Conservation (phyloP, 2,329 filamentous ascomycete species). For the Scleromitrula shiraiana region DNA sequence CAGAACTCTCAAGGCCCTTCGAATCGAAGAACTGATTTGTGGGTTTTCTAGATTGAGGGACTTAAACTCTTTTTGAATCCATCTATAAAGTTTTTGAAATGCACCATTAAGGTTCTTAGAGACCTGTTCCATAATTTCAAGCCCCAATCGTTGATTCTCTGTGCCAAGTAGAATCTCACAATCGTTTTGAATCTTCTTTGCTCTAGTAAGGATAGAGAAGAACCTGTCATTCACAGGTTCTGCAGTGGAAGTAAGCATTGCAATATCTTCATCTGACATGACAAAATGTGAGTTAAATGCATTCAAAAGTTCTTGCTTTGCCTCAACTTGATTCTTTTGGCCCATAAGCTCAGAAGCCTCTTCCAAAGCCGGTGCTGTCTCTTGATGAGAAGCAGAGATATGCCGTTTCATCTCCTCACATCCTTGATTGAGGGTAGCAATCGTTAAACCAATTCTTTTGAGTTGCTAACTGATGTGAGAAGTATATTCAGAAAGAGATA, state of each 20-base stretch:
- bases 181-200: conserved; percentile 82
- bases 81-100: conserved; percentile 93
- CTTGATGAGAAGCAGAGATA: conserved; percentile 64
- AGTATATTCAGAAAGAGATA: neutral
- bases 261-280: conserved; percentile 71
- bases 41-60: conserved; percentile 88
- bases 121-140: conserved; percentile 87
- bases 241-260: conserved; percentile 65
- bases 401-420: conserved; percentile 76
- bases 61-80: conserved; percentile 92
- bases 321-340: conserved; percentile 66
- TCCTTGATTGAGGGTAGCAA: conserved; percentile 69
- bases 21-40: conserved; percentile 78
- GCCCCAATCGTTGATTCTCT: conserved; percentile 78
- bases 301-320: conserved; percentile 68
- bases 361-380: conserved; percentile 65
- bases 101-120: conserved; percentile 80
- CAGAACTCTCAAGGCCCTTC: conserved; percentile 74
- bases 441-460: conserved; percentile 69
- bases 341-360: conserved; percentile 68
- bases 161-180: conserved; percentile 84
- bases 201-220: conserved; percentile 67
- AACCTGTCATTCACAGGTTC: conserved; percentile 82
- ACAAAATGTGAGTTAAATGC: conserved; percentile 79
- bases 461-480: conserved; percentile 59